Conservation (phyloP, 106 monocot genomes). For the Chionographis japonica region DNA sequence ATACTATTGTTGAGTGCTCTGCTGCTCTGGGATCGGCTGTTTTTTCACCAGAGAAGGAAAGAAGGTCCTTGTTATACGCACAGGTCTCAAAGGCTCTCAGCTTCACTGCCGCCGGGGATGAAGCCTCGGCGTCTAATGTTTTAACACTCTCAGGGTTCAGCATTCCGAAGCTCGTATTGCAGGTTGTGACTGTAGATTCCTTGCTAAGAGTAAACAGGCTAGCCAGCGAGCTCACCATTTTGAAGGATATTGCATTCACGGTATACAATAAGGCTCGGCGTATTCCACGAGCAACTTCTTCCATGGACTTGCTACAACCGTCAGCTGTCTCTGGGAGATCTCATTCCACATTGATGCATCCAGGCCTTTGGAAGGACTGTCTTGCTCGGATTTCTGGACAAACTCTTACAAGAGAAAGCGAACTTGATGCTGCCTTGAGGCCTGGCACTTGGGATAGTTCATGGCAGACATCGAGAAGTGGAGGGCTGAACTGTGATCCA, state of each 20-base stretch:
- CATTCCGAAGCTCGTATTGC: conserved; percentile 76
- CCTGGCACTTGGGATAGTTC: conserved; percentile 77
- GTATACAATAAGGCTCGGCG: conserved; percentile 91
- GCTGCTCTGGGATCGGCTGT: conserved; percentile 62
- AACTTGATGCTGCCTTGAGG: conserved; percentile 59
- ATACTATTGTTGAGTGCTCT: conserved; percentile 68
- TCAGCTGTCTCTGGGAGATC: conserved; percentile 35
- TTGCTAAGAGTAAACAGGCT: conserved; percentile 58
- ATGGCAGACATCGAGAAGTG: conserved; percentile 58
- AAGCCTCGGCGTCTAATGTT: conserved; percentile 67
- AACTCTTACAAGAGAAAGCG: conserved; percentile 57
- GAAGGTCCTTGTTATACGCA: conserved; percentile 46
- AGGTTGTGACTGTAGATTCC: conserved; percentile 79
- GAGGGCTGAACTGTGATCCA: conserved; percentile 40
- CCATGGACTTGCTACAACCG: conserved; percentile 43
- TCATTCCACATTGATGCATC: conserved; percentile 68
- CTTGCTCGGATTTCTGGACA: conserved; percentile 52
- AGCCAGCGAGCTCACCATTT: conserved; percentile 53
- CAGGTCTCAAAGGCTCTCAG: conserved; percentile 73
- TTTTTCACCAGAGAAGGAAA: conserved; percentile 61
- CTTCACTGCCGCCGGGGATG: conserved; percentile 48
- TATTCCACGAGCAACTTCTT: conserved; percentile 38
- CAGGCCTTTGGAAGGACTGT: conserved; percentile 84
- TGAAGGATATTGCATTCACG: conserved; percentile 92
- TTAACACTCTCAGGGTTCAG: conserved; percentile 81